These are phyloP conservation scores for Lepiota brunneoincarnata DNA, from an alignment of 768 basidiomycete genomes.

Conservation along the genomic window DNA sequence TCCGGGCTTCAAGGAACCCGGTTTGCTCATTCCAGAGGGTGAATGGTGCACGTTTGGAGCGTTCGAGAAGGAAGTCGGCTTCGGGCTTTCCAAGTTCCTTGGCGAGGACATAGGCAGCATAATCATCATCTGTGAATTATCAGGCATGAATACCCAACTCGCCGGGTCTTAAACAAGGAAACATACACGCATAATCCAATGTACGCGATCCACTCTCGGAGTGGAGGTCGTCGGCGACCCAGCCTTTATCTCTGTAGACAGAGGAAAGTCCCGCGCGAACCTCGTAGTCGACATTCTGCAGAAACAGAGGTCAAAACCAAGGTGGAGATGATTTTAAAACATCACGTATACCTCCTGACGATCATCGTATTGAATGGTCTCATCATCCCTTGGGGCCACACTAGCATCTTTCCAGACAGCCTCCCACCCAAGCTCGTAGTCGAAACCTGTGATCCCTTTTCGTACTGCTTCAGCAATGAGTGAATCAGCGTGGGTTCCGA, in stretches of 20 bases:
- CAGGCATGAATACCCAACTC: not conserved
- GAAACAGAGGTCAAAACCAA: not conserved
- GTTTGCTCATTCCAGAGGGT: slow-evolving; percentile 66
- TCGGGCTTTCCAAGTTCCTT: slow-evolving; percentile 48
- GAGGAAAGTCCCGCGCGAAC: slow-evolving; percentile 75
- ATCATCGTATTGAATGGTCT: slow-evolving; percentile 58
- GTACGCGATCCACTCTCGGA: slow-evolving; percentile 80
- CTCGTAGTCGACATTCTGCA: slow-evolving; percentile 72
- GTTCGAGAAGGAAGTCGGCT: slow-evolving; percentile 45
- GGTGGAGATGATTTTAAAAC: not conserved
- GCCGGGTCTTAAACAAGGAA: not conserved
- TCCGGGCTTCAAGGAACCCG: slow-evolving; percentile 82
- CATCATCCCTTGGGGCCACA: slow-evolving; percentile 57
- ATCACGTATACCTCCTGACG: slow-evolving; percentile 56
- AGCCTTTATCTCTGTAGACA: slow-evolving; percentile 65
- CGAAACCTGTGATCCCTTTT: slow-evolving; percentile 64
- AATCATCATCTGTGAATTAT: slow-evolving; percentile 64
- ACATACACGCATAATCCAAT: slow-evolving; percentile 73
- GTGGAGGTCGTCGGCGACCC: slow-evolving; percentile 78
- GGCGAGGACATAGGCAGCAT: slow-evolving; percentile 66
- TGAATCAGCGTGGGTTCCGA: slow-evolving; percentile 77
- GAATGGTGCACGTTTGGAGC: slow-evolving; percentile 56
- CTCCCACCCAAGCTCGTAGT: slow-evolving; percentile 63
- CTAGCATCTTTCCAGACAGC: slow-evolving; percentile 76
- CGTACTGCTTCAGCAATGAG: slow-evolving; percentile 69